phyloP scores from a whole-genome alignment of 768 basidiomycete species.

The Suillus discolor region DNA sequence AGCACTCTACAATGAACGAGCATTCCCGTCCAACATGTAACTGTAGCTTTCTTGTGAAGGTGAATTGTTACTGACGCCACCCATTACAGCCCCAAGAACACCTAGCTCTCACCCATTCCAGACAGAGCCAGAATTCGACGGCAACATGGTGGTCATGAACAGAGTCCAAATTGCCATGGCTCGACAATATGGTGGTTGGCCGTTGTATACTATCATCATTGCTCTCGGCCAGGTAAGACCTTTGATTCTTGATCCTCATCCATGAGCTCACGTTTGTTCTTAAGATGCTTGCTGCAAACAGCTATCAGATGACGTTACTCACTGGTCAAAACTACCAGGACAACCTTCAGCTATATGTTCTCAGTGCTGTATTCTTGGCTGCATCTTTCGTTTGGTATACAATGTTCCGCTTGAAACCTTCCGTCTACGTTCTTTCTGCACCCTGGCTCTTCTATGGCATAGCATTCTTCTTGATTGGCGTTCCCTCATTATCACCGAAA shows the following conservation, averaged over 20 bases:
- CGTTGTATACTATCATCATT: constrained; percentile 88
- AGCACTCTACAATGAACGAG: constrained; percentile 41
- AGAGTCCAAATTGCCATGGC: constrained; percentile 83
- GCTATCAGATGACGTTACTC: constrained; percentile 92
- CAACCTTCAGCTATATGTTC: constrained; percentile 82
- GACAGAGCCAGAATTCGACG: constrained; percentile 48
- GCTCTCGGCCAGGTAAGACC: constrained; percentile 72
- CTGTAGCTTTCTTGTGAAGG: constrained; percentile 30
- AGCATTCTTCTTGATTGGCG: constrained; percentile 89
- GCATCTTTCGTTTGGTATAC: constrained; percentile 89
- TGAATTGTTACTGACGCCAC: constrained; percentile 9
- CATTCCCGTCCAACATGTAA: constrained; percentile 79
- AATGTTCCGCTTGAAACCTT: constrained; percentile 86
- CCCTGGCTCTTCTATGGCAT: constrained; percentile 93
- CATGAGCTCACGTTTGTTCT: constrained; percentile 10
- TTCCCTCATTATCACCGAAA: constrained; percentile 71
- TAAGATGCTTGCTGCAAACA: constrained; percentile 86
- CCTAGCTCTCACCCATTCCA: constrained; percentile 58
- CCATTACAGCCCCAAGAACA: constrained; percentile 35
- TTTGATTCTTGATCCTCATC: background rate
- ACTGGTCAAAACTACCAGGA: constrained; percentile 85
- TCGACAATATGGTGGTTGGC: constrained; percentile 83
- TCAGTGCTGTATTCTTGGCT: constrained; percentile 86
- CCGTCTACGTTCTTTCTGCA: constrained; percentile 79
- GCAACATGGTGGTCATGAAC: constrained; percentile 79